A percentile compares a stretch with the other conserved stretches of the same genome.
These are phyloP conservation scores for Ophiostoma sp. DNA, from an alignment of 2,329 filamentous ascomycete species.

Conservation along the genomic window DNA sequence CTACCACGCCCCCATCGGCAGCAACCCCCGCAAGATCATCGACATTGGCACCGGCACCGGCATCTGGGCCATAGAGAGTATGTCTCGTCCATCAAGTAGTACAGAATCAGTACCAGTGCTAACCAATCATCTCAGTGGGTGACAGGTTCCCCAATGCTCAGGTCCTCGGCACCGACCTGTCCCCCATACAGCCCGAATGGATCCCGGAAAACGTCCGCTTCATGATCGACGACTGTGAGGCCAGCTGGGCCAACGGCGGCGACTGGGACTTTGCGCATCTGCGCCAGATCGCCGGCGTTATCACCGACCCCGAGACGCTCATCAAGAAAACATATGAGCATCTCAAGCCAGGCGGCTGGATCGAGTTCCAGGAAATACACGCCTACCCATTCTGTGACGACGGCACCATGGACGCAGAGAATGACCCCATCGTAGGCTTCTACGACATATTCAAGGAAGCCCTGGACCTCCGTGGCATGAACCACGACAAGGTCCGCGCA, in stretches of 20 bases:
- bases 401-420: slow-evolving; percentile 36
- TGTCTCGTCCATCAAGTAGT: not conserved
- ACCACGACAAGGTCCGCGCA: slow-evolving; percentile 29
- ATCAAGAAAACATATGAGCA: slow-evolving; percentile 29
- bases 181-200: slow-evolving; percentile 41
- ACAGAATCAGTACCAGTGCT: not conserved
- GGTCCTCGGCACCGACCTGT: slow-evolving; percentile 41
- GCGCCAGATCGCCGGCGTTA: slow-evolving; percentile 50
- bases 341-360: slow-evolving; percentile 45
- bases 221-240: slow-evolving; percentile 39
- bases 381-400: slow-evolving; percentile 41
- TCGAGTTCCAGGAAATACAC: slow-evolving; percentile 44
- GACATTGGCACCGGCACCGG: slow-evolving; percentile 45
- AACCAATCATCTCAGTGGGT: slow-evolving; percentile 8
- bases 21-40: slow-evolving; percentile 41
- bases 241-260: slow-evolving; percentile 49
- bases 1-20: slow-evolving; percentile 41
- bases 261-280: slow-evolving; percentile 51
- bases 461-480: slow-evolving; percentile 36
- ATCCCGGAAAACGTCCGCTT: slow-evolving; percentile 38
- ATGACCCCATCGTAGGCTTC: slow-evolving; percentile 37
- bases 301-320: not conserved
- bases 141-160: slow-evolving; percentile 39
- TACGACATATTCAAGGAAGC: slow-evolving; percentile 30
- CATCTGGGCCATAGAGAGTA: slow-evolving; percentile 31